Base-by-base conservation (phyloP, 2,329 filamentous ascomycete genomes). In the Talaromyces funiculosus region DNA sequence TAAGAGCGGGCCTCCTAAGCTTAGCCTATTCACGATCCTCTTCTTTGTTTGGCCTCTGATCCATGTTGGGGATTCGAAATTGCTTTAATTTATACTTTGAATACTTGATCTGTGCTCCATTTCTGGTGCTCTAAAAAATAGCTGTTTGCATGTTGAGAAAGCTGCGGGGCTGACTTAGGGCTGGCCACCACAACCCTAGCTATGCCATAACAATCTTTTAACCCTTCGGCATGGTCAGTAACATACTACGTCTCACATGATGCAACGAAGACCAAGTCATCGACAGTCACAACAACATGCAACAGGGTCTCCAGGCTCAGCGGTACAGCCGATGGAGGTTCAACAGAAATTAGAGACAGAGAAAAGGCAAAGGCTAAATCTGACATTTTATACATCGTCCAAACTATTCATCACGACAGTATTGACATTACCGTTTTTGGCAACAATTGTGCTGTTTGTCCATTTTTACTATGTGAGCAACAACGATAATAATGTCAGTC, bases 341-440 rank as follows among this genome's bases (percentile, higher is more conserved):
- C 55, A 49, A 4, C 14, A 29, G 10, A n/a, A 57, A 24, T 9
- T 4, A 12, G 20, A 29, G 24, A 14, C 31, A 16, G 35, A 18
- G 3, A 55, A 40, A 26, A 38, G 8, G 2, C 20, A 12, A 26
- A n/a, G 29, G 7, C 2, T 5, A 12, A 26, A 18, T 7, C 10
- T 18, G 18, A 42, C 22, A 42, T n/a, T 16, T 40, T 29, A 54
- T 40, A 55, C 12, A 6, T 3, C 8, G 8, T 55, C 35, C 3
- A 43, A 43, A 7, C 9, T 45, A 4, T 33, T 57, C 26, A 4
- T 57, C 6, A 2, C 54, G 1, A n/a, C n/a, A 26, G 18, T 57
- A 3, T 57, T 38, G 18, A 35, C 45, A 45, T 57, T 61, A 12
- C 59, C 59, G 4, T 61, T 61, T 61, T 31, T 61, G 42, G 59